Percentiles rank a stretch among this genome's conserved stretches.
These are phyloP conservation scores for Pleurotus pulmonarius DNA, from an alignment of 768 basidiomycete species.

Conservation along the genomic window DNA sequence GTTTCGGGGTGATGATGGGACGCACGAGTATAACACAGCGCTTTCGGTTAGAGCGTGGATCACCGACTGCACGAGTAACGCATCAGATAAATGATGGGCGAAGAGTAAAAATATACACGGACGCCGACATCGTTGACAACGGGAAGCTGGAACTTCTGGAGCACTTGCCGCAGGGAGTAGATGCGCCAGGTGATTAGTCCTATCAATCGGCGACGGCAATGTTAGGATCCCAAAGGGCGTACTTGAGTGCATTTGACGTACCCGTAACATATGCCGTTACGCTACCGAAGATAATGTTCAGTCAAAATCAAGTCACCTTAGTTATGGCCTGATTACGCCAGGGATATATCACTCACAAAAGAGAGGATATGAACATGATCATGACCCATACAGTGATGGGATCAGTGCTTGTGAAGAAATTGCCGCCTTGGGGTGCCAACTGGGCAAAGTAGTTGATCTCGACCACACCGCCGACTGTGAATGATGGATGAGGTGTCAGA, in stretches of 20 bases:
- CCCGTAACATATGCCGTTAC: not conserved
- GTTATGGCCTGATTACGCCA: too few species aligned
- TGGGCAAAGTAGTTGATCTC: not conserved
- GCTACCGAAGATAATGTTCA: not conserved
- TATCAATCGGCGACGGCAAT: not conserved
- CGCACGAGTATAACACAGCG: not conserved
- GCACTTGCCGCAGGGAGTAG: not conserved
- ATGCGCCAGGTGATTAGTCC: slow-evolving; percentile 2
- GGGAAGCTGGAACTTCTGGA: not conserved
- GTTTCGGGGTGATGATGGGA: not conserved
- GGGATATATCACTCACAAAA: not conserved
- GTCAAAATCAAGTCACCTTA: too few species aligned
- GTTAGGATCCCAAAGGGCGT: not conserved
- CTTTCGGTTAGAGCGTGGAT: not conserved
- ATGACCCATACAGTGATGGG: not conserved
- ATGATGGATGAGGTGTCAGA: not conserved
- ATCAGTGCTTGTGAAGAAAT: not conserved
- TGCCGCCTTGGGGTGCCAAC: not conserved
- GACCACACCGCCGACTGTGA: not conserved
- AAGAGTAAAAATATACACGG: not conserved
- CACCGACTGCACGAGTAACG: not conserved
- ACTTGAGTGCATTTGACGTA: not conserved
- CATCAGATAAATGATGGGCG: too few species aligned
- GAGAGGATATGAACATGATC: slow-evolving; percentile 2
- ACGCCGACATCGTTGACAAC: not conserved